Evolutionary conservation across 768 basidiomycete species (phyloP), one percentile per base, ranked within the genome.

Genomic region (Tubosaeta sp.): DNA sequence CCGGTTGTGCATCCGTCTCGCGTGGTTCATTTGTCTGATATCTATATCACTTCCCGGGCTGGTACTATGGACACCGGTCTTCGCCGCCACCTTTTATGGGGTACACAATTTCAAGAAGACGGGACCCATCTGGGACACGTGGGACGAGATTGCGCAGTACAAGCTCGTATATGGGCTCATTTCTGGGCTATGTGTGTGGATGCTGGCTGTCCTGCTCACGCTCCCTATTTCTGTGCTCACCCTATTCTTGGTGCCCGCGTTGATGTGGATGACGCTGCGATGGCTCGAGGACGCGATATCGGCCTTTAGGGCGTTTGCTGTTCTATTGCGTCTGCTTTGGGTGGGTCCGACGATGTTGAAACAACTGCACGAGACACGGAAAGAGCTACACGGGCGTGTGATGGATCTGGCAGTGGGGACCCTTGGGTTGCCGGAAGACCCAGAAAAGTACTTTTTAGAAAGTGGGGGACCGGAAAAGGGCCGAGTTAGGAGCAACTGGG

Each of bases 231-330:
- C 82, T 8, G 63, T 68, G 10, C 62, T 89, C 50, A 86, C 86
- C 5, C 61, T 76, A 26, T 63, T 84, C 47, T 61, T 82, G 27
- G 78, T 91, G 6, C 91, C 91, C 3, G 74, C 77, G 5, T 61
- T 85, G 58, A 92, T 94, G 92, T 95, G 92, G 91, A 84, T 93
- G 74, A 80, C 87, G 16, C 74, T 95, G 54, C 82, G 92, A 46
- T 94, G 91, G 90, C 74, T 89, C 37, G 92, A 95, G 64, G 92
- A 94, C 58, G 83, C 85, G 1, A 76, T 91, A 4, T 80, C 90
- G 0, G 82, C 90, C 5, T 84, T 87, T 63, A 83, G 92, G 39
- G 92, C 92, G 4, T 80, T 86, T 55, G 70, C 74, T 0, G 73
- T 84, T 2, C 77, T 94, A 13, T 58, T 72, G 6, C 79, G 84